These are phyloP conservation scores for Golubevia pallescens DNA, from an alignment of 1,284 basidiomycete genomes.

Conservation along the genomic window DNA sequence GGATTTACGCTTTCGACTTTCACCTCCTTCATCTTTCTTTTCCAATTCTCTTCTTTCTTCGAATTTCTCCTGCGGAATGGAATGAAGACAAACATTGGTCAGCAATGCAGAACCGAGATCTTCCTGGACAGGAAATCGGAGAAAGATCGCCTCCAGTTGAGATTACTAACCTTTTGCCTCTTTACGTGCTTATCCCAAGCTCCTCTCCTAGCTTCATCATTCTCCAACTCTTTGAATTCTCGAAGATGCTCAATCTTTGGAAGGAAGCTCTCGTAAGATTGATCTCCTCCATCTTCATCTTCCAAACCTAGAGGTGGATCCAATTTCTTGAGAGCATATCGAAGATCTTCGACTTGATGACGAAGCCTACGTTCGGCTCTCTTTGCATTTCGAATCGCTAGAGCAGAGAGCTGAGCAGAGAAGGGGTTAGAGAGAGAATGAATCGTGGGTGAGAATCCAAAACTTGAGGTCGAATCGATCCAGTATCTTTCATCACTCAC, in stretches of 20 bases:
- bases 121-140: background rate
- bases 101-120: too few relatives aligned
- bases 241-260: constrained; percentile 14
- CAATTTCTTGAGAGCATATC: constrained; percentile 91
- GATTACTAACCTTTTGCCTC: constrained; percentile 32
- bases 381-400: too few relatives aligned
- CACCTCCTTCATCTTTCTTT: background rate
- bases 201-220: constrained; percentile 23
- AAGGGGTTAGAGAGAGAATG: too few relatives aligned
- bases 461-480: too few relatives aligned
- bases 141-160: background rate
- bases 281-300: constrained; percentile 9
- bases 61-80: background rate
- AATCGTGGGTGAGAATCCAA: too few relatives aligned
- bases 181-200: constrained; percentile 57
- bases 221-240: constrained; percentile 27
- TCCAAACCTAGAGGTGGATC: constrained; percentile 69
- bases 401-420: too few relatives aligned
- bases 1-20: background rate
- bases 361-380: constrained; percentile 80
- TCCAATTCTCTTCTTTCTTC: background rate
- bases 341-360: constrained; percentile 89
- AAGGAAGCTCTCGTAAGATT: constrained; percentile 19
- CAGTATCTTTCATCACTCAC: background rate
- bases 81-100: background rate